Conservation (phyloP, 75 land plant genomes). For the Selaginella tamariscina region DNA sequence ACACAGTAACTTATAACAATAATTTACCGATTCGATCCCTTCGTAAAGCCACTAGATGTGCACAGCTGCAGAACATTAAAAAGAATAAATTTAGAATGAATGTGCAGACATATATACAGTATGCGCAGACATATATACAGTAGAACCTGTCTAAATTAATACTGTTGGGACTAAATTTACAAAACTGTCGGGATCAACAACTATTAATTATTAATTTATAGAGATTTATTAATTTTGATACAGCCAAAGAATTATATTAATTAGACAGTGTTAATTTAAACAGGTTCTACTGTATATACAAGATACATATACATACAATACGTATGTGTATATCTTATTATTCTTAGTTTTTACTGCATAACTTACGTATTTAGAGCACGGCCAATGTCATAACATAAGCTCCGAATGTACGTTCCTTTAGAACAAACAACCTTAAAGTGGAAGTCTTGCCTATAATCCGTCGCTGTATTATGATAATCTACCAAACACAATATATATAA, state of each 20-base stretch:
- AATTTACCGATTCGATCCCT: conserved; percentile 67
- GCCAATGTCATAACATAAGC: conserved; percentile 90
- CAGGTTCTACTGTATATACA: too few relatives aligned
- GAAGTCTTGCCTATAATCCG: conserved; percentile 57
- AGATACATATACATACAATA: too few relatives aligned
- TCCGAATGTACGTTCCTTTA: conserved; percentile 90
- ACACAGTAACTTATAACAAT: neutral
- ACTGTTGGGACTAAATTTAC: neutral
- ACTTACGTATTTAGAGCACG: conserved; percentile 74
- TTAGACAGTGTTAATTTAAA: too few relatives aligned
- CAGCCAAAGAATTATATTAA: neutral
- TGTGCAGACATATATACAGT: too few relatives aligned
- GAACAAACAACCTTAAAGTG: conserved; percentile 75
- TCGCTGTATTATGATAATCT: neutral
- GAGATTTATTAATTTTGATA: too few relatives aligned
- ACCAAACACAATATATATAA: neutral
- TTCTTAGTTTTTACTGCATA: neutral
- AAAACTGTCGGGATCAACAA: neutral
- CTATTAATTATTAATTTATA: conserved; percentile 1
- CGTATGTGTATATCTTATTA: neutral
- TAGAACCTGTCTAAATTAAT: too few relatives aligned
- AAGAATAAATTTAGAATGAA: neutral
- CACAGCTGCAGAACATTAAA: conserved; percentile 45
- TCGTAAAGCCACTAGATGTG: conserved; percentile 63
- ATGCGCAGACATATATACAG: too few relatives aligned